Base-by-base conservation (phyloP, 225 moss, liverwort and hornwort species). In the Pseudoscleropodium purum region DNA sequence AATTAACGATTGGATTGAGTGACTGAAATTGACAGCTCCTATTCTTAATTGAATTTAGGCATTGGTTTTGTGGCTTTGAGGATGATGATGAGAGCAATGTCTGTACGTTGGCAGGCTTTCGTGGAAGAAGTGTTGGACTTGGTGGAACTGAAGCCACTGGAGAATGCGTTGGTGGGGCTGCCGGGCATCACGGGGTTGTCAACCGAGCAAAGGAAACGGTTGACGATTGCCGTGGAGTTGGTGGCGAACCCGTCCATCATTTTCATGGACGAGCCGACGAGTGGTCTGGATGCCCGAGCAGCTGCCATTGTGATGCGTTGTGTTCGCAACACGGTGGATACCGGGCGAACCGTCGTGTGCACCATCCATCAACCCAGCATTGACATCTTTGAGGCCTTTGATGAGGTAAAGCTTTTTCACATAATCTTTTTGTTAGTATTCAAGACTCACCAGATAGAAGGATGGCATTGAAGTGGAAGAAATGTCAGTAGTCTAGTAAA, bases 221-320 rank as follows among this genome's bases (percentile, higher is more conserved):
- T 94, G 84, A 94, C 94, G 45, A 94, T 94, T 26, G 93, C 94
- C 1, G 94, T 94, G 79, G 92, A 94, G 87, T 10, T 94, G 72
- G 94, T 94, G 19, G 92, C 94, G 9, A 94, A 94, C 31, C 94
- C 94, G 30, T 94, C 92, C 25, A 92, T 94, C 74, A 94, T 94
- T 61, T 92, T 94, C 87, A 94, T 94, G 94, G 94, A 94, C 89
- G 92, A 94, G 90, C 94, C 92, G 56, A 92, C 94, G 24, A 92
- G 92, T 75, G 94, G 94, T 81, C 84, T 94, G 83, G 93, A 94
- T 67, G 93, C 93, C 5, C 86, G 92, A 51, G 93, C 93, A 29
- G 93, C 93, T 60, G 93, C 92, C 31, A 94, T 94, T 54, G 92
- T 92, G 86, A 94, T 94, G 93, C 93, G 93, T 21, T 91, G 92